Base-by-base conservation (phyloP, 306 rosid species). In the Corylus avellana region DNA sequence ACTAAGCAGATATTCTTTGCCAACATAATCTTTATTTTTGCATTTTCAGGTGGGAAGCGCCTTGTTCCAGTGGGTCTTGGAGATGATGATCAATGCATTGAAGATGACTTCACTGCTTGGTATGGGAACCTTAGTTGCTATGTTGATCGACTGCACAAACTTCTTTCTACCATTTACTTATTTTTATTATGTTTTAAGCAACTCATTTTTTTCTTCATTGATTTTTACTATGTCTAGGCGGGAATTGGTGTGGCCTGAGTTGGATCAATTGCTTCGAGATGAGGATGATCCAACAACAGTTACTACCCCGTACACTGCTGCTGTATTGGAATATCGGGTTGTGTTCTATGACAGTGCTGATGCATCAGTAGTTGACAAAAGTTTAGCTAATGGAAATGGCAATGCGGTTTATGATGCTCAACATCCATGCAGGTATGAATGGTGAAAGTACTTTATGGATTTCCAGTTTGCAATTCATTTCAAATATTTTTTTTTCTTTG, bases 81-180 rank as follows among this genome's bases (percentile, higher is more conserved):
- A 87, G 99, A 96, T 81, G 99, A 95, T 76, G 99, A 95, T 77
- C 95, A 95, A 79, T 95, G 99, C 85, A 90, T 95, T 50, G 99
- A 96, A 84, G 99, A 96, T 82, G 99, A 96, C 88, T 96, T 96
- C 87, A 78, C 91, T 62, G 99, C 99, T 69, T 96, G 99, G 99
- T 96, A 96, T 72, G 66, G 78, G 76, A 78, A 81, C 62, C 58
- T 82, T 46, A 76, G 73, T 49, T 67, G 39, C 67, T 35, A 75
- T 35, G 39, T 82, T 56, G 79, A 32, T 62, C 6, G 29, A 46
- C n/a, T 59, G 70, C 67, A 54, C 57, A 54, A 79, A 9, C 67
- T 74, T 64, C 56, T 2, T 47, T 29, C 27, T 20, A 20, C 29
- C n/a, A 37, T 44, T 12, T 9, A 4, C 3, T 59, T 3, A 11